Evolutionary conservation across 768 basidiomycete species (phyloP).

Genomic region (Rhodocollybia butyracea): DNA sequence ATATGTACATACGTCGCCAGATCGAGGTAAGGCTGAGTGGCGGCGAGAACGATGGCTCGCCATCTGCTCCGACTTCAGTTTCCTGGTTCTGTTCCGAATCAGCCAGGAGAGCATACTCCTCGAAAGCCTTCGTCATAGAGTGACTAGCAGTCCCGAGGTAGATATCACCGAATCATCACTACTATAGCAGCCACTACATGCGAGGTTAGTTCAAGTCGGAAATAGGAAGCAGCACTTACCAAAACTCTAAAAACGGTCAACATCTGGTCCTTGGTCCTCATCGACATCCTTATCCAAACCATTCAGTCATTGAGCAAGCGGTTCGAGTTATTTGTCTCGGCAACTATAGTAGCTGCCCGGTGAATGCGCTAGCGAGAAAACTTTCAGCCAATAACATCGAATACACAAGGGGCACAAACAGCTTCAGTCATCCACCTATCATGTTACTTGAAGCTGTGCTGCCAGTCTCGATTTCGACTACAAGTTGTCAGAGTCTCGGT

Average conservation of each 20-base stretch:
- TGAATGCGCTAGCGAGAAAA: too few species aligned
- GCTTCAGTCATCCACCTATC: too few species aligned
- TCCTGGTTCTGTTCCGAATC: slow-evolving; percentile 29
- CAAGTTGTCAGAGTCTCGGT: too few species aligned
- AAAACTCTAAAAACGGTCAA: slow-evolving; percentile 91
- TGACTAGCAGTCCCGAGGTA: slow-evolving; percentile 95
- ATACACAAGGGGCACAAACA: too few species aligned
- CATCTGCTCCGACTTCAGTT: slow-evolving; percentile 23
- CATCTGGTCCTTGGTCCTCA: slow-evolving; percentile 96
- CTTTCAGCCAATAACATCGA: too few species aligned
- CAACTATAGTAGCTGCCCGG: slow-evolving; percentile 90
- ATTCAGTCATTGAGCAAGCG: slow-evolving; percentile 95
- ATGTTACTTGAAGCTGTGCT: too few species aligned
- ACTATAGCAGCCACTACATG: slow-evolving; percentile 10
- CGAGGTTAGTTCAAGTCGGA: too few species aligned
- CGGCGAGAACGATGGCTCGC: slow-evolving; percentile 61
- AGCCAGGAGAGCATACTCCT: slow-evolving; percentile 90
- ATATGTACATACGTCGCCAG: slow-evolving; percentile 64
- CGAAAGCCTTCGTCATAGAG: slow-evolving; percentile 98
- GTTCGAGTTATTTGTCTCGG: slow-evolving; percentile 85
- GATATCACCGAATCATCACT: slow-evolving; percentile 96
- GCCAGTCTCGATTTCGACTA: too few species aligned
- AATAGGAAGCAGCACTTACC: too few species aligned
- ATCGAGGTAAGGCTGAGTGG: slow-evolving; percentile 92
- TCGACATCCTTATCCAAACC: slow-evolving; percentile 96